Base-by-base conservation (phyloP, 768 basidiomycete species). In the Hericium coralloides region DNA sequence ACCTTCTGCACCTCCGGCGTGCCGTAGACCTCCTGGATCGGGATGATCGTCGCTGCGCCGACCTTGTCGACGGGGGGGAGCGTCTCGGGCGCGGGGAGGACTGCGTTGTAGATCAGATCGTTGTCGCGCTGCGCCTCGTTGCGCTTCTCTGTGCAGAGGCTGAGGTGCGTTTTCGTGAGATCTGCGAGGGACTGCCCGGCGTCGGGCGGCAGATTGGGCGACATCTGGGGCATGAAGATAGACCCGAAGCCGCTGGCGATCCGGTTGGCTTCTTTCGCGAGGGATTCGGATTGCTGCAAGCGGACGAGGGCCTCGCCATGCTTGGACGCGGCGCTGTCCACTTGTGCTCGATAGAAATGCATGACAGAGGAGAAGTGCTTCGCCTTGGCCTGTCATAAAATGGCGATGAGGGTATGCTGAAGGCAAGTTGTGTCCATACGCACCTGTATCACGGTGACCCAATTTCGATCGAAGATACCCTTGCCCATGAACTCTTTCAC, bases 401-500 rank as follows among this genome's bases (percentile, higher is more conserved):
- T 22, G 61, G 54, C 18, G 51, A 52, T 37, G 15, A 52, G 37
- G 41, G 50, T 5, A 12, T 4, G 20, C 23, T 54, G 22, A 15
- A 20, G 7, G n/a, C n/a, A 26, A 17, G 52, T 4, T 17, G 49
- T 14, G 38, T 18, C 25, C 4, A 25, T 7, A 69, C 74, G 37
- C 64, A 87, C 92, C 77, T 92, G 89, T 39, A 95, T 72, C 18
- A 98, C 71, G 1, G 85, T 87, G 5, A 95, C 79, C 95, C 95
- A 99, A 64, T 93, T 92, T 25, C 94, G 73, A 67, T 98, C 93
- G 68, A 99, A 89, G 55, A 98, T 88, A 2, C 93, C 92, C 69
- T 97, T 97, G 4, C 92, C 93, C 78, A 92, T 87, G 65, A 97
- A 98, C 65, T 98, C 95, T 69, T 97, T 98, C 37, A 89, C 89